Percentiles rank a stretch among this genome's conserved stretches.
Evolutionary conservation across 2,329 filamentous ascomycete species (phyloP).

Genomic region (Epichloe gansuensis): DNA sequence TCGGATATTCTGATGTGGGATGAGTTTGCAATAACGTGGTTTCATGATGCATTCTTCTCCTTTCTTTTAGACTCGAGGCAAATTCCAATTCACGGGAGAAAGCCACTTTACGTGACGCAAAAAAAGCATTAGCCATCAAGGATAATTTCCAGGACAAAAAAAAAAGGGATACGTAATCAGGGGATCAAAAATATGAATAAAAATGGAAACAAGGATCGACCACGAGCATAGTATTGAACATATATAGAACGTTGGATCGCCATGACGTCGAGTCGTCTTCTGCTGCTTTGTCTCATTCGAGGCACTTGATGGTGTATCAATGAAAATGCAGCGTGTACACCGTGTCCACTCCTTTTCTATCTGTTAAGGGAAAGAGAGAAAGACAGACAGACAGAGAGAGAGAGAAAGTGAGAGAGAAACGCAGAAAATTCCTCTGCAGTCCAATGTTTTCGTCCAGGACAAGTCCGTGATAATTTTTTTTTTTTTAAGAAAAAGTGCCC

Average conservation of each 20-base stretch:
- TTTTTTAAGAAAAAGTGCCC: background rate
- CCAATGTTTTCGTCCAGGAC: background rate
- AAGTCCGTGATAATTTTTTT: background rate
- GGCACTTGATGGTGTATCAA: background rate
- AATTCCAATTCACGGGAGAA: background rate
- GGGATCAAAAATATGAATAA: background rate
- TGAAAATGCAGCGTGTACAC: background rate
- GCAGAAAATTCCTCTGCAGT: background rate
- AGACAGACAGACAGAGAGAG: background rate
- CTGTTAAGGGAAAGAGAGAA: background rate
- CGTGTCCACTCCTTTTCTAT: background rate
- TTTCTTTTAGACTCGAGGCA: background rate
- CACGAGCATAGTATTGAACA: background rate
- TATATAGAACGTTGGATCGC: background rate
- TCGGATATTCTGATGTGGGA: too few relatives aligned
- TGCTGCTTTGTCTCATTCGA: background rate
- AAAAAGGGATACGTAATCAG: background rate
- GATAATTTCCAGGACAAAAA: background rate
- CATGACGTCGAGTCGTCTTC: background rate
- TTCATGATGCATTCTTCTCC: background rate
- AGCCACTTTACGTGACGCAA: background rate
- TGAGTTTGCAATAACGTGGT: background rate
- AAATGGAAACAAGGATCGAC: background rate
- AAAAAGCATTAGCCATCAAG: background rate
- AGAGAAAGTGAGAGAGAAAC: background rate